Evolutionary conservation across 192 early-diverging fungal genomes (phyloP), one percentile per base, ranked within the genome.

Genomic region (Haplosporangium gracile): DNA sequence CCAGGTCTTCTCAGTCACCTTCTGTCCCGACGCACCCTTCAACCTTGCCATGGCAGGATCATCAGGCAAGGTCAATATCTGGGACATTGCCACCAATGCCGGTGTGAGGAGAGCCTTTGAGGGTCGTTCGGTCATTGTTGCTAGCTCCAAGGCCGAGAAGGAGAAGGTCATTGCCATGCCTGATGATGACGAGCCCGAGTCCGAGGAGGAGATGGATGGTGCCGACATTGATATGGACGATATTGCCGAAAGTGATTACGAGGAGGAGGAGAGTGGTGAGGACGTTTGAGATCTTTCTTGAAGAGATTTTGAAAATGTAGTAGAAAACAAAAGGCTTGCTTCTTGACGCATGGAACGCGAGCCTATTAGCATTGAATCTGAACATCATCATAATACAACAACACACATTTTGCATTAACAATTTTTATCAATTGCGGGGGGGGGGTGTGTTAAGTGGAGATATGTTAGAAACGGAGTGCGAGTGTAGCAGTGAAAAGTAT

Each of bases 11-110:
- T 89, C 96, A 16, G 80, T 95, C 15, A 87, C 87, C 26, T 99
- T 99, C 90, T 97, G 96, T 80, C 94, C 95, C 1, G 98, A 99
- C 89, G 93, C 97, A 60, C 95, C 97, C n/a, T 96, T 95, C 92
- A 91, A 95, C 70, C 71, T 98, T 68, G 96, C 97, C 11, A 92
- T 97, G 60, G 96, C 93, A 32, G 99, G 99, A 45, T 96, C 95
- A 29, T 92, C 92, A 13, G 99, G 98, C 75, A 97, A 97, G 78
- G 89, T 98, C 53, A 91, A 95, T 38, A 92, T 99, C 15, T 99
- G 98, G 98, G 96, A 99, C 83, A 89, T 99, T 82, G 94, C 95
- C 29, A 93, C 95, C 22, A 99, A 98, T 81, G 92, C 94, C n/a
- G 93, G 94, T 49, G 91, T 99, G 15, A 89, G 97, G 63, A 72